These are phyloP conservation scores for Dicorynia guianensis DNA, from an alignment of 306 rosid genomes.

Conservation along the genomic window DNA sequence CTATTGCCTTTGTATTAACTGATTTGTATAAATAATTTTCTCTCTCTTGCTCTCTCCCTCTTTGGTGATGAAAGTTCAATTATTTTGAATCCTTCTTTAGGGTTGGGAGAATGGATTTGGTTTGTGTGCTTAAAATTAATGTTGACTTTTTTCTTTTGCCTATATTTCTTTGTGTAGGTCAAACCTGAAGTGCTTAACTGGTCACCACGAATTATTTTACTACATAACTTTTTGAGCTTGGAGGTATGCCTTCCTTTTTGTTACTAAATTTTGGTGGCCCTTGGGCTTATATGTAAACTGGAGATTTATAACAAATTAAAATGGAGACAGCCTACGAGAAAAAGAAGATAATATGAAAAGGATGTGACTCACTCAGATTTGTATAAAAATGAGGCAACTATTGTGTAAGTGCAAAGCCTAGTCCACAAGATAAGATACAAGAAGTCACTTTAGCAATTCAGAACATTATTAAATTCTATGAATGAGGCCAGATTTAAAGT, in stretches of 20 bases:
- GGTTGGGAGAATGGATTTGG: conserved; percentile 27
- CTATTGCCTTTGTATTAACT: conserved; percentile 30
- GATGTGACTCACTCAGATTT: too few relatives aligned
- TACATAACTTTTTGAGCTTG: conserved; percentile 85
- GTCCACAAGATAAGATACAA: too few relatives aligned
- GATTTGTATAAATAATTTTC: conserved; percentile 18
- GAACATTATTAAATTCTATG: too few relatives aligned
- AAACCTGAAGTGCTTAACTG: conserved; percentile 94
- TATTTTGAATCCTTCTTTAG: conserved; percentile 20
- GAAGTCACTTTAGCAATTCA: too few relatives aligned
- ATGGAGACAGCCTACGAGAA: too few relatives aligned
- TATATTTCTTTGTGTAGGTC: conserved; percentile 56
- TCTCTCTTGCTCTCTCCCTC: neutral
- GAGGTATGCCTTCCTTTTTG: conserved; percentile 62
- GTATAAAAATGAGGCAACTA: too few relatives aligned
- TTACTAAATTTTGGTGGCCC: neutral
- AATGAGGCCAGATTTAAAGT: too few relatives aligned
- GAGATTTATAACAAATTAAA: too few relatives aligned
- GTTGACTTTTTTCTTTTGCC: conserved; percentile 17
- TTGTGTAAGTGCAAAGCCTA: too few relatives aligned
- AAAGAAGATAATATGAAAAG: too few relatives aligned
- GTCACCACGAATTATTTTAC: conserved; percentile 88
- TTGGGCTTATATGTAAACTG: too few relatives aligned
- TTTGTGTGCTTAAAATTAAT: conserved; percentile 27
- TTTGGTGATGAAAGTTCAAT: conserved; percentile 12